phyloP scores from a whole-genome alignment of 2,329 filamentous ascomycete genomes.

The Beauveria caledonica region DNA sequence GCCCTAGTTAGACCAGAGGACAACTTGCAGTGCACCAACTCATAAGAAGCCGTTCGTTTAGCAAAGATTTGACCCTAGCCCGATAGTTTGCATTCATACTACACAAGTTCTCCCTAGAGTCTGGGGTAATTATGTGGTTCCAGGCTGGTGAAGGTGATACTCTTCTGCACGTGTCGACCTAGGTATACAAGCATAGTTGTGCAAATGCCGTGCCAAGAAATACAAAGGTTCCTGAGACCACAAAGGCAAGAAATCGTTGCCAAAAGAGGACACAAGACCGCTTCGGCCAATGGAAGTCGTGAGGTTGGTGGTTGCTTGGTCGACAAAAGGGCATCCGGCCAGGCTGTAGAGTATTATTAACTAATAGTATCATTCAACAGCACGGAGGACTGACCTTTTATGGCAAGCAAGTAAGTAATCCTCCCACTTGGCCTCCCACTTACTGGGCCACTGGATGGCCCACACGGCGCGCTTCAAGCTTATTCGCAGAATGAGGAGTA shows the following conservation, averaged over 20 bases:
- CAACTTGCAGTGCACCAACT: background rate
- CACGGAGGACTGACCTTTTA: too few relatives aligned
- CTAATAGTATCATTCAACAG: too few relatives aligned
- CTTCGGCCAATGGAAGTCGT: too few relatives aligned
- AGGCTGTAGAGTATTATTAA: too few relatives aligned
- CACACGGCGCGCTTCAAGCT: background rate
- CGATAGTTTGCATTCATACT: too few relatives aligned
- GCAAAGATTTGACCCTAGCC: background rate
- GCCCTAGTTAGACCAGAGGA: background rate
- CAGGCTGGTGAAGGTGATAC: background rate
- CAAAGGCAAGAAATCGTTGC: background rate
- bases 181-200: background rate
- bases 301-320: too few relatives aligned
- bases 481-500: background rate
- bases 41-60: background rate
- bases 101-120: too few relatives aligned
- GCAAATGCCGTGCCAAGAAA: background rate
- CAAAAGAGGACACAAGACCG: background rate
- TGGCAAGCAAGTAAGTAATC: too few relatives aligned
- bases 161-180: background rate
- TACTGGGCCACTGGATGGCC: background rate
- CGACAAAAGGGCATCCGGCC: too few relatives aligned
- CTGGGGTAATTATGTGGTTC: too few relatives aligned
- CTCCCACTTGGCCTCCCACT: background rate
- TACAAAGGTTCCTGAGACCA: background rate